These are phyloP conservation scores for Sophora flavescens DNA, from an alignment of 306 rosid species.

Conservation along the genomic window DNA sequence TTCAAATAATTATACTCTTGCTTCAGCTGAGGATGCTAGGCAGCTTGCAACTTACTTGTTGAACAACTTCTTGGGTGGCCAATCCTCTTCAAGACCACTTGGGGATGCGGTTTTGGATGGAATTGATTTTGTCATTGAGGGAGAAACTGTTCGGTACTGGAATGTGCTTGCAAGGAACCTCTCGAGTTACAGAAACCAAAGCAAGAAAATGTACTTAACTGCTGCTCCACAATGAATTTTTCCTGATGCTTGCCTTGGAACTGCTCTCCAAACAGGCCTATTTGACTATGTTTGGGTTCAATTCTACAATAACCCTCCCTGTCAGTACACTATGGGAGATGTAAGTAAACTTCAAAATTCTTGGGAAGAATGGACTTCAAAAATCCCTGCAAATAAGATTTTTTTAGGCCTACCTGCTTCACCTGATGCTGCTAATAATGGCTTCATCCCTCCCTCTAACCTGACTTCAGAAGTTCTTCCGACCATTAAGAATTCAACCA, in stretches of 20 bases:
- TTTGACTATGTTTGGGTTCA: constrained; percentile 76
- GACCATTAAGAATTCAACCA: constrained; percentile 41
- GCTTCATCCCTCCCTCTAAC: constrained; percentile 44
- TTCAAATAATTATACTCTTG: constrained; percentile 29
- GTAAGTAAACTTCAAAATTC: not conserved
- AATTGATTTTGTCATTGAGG: constrained; percentile 52
- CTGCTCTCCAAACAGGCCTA: constrained; percentile 60
- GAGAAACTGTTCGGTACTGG: constrained; percentile 12
- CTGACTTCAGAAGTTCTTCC: constrained; percentile 51
- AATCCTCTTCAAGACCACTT: constrained; percentile 38
- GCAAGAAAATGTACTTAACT: constrained; percentile 59
- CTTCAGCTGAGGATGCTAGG: constrained; percentile 49
- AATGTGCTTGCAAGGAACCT: constrained; percentile 50
- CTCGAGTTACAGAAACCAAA: constrained; percentile 39
- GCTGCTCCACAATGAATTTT: constrained; percentile 75
- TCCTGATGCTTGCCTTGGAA: constrained; percentile 67
- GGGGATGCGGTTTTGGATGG: constrained; percentile 57
- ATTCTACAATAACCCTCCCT: constrained; percentile 68
- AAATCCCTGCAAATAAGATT: not conserved
- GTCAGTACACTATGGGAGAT: constrained; percentile 49
- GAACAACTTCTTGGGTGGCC: constrained; percentile 56
- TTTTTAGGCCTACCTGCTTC: constrained; percentile 45
- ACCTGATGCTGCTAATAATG: constrained; percentile 11
- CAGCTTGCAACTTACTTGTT: constrained; percentile 39
- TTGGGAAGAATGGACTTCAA: constrained; percentile 34